Evolutionary conservation across 495 filamentous ascomycete species (phyloP).

Genomic region (Lophiostoma macrostomum): DNA sequence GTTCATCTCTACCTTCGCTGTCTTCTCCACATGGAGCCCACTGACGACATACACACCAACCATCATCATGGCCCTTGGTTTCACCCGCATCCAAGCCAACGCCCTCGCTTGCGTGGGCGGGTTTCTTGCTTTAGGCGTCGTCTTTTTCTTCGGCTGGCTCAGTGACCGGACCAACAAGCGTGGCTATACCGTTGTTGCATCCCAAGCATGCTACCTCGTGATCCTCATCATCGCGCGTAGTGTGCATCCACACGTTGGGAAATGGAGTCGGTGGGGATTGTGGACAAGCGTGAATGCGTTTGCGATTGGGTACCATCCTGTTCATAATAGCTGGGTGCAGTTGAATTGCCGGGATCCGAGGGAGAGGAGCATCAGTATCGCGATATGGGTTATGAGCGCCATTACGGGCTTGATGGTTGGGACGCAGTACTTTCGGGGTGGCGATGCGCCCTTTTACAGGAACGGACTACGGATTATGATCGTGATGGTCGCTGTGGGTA

Average conservation of each 20-base stretch:
- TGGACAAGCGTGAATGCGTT: constrained; percentile 3
- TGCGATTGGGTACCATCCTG: constrained; percentile 6
- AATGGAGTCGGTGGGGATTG: constrained; percentile 1
- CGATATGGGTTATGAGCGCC: constrained; percentile 2
- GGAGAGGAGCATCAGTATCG: constrained; percentile 1
- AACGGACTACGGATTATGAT: neutral
- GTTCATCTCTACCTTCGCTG: constrained; percentile 3
- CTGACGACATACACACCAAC: constrained; percentile 2
- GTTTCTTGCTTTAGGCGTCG: neutral
- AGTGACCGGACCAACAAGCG: constrained; percentile 3
- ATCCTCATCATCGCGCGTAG: neutral
- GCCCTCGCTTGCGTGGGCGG: neutral
- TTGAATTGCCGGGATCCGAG: neutral
- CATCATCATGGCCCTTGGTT: constrained; percentile 4
- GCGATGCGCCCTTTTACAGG: neutral
- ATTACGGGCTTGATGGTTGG: constrained; percentile 1
- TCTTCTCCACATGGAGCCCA: constrained; percentile 6
- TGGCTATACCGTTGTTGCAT: neutral
- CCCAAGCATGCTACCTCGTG: neutral
- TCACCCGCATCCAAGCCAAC: constrained; percentile 5
- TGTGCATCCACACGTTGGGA: neutral
- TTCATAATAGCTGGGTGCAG: constrained; percentile 1
- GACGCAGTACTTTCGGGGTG: constrained; percentile 4
- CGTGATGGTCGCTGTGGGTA: neutral
- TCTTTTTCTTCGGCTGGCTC: neutral